phyloP scores from a whole-genome alignment of 805 yeast genomes.

The Saccharomycopsis sp. region DNA sequence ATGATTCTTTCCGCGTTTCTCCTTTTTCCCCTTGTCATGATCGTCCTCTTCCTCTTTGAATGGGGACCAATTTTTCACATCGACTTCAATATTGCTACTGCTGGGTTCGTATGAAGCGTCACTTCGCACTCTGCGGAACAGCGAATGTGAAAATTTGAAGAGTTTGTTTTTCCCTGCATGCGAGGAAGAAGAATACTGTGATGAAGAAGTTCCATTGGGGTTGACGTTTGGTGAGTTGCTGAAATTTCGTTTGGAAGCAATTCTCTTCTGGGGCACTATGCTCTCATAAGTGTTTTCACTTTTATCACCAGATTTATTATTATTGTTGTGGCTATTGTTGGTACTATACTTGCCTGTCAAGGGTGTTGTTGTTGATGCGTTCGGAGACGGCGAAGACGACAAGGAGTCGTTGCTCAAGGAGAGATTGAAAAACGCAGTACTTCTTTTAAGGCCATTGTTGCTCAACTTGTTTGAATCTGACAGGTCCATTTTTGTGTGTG shows the following conservation, averaged over 20 bases:
- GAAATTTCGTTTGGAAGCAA: slow-evolving; percentile 9
- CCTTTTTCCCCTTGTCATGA: too few relatives aligned
- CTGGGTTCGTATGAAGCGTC: slow-evolving; percentile 1
- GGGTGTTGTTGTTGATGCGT: slow-evolving; percentile 2
- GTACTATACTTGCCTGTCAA: background rate
- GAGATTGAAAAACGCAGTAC: slow-evolving; percentile 17
- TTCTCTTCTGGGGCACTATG: slow-evolving; percentile 7
- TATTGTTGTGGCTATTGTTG: background rate
- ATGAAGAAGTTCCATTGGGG: too few relatives aligned
- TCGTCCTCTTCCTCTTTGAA: slow-evolving; percentile 13
- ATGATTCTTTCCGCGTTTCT: too few relatives aligned
- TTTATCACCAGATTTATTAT: background rate
- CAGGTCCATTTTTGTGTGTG: too few relatives aligned
- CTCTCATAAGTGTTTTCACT: background rate
- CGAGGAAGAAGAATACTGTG: too few relatives aligned
- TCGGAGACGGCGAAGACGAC: background rate
- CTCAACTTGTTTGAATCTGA: too few relatives aligned
- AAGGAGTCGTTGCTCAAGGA: slow-evolving; percentile 10
- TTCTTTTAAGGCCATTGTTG: slow-evolving; percentile 17
- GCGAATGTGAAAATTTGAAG: slow-evolving; percentile 15
- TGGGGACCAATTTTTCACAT: slow-evolving; percentile 20
- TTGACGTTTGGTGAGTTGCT: slow-evolving; percentile 12
- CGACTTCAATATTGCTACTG: slow-evolving; percentile 11
- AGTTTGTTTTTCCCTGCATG: slow-evolving; percentile 9
- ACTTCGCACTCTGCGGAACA: slow-evolving; percentile 11